phyloP scores from a whole-genome alignment of 2,329 filamentous ascomycete genomes.

The Fusarium penzigii region DNA sequence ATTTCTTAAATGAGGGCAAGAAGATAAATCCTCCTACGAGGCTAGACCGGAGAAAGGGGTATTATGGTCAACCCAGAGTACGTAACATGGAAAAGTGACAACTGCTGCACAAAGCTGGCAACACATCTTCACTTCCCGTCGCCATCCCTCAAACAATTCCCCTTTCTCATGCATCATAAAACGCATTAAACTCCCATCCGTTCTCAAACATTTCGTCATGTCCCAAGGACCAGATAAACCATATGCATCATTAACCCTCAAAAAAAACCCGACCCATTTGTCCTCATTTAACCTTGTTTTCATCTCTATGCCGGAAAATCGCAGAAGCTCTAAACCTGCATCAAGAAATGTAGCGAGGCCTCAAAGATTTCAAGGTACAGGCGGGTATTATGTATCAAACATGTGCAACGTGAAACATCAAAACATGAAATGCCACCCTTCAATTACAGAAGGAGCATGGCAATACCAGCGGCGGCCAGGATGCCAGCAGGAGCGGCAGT shows the following conservation, averaged over 20 bases:
- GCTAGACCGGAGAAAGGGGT: constrained; percentile 25
- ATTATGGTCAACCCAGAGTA: constrained; percentile 26
- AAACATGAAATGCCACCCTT: constrained; percentile 17
- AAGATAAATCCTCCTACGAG: constrained; percentile 28
- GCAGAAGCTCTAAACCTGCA: constrained; percentile 21
- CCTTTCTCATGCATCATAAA: constrained; percentile 12
- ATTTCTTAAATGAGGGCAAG: constrained; percentile 32
- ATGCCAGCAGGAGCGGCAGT: constrained; percentile 49
- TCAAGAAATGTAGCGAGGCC: constrained; percentile 25
- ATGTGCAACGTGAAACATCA: constrained; percentile 39
- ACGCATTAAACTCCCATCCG: constrained; percentile 23
- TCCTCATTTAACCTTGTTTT: constrained; percentile 31
- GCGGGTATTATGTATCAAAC: constrained; percentile 45
- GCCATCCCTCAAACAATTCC: constrained; percentile 13
- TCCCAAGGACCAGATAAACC: constrained; percentile 38
- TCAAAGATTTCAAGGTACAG: constrained; percentile 33
- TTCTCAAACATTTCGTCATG: constrained; percentile 31
- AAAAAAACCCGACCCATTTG: constrained; percentile 31
- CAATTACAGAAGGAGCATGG: constrained; percentile 49
- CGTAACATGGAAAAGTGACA: constrained; percentile 14
- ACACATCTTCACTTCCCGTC: constrained; percentile 11
- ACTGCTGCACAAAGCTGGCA: constrained; percentile 5
- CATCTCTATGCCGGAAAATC: constrained; percentile 31
- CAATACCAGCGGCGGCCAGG: constrained; percentile 51
- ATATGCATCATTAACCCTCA: constrained; percentile 37